phyloP scores from a whole-genome alignment of 208 protist species.

The Polymyxa betae region DNA sequence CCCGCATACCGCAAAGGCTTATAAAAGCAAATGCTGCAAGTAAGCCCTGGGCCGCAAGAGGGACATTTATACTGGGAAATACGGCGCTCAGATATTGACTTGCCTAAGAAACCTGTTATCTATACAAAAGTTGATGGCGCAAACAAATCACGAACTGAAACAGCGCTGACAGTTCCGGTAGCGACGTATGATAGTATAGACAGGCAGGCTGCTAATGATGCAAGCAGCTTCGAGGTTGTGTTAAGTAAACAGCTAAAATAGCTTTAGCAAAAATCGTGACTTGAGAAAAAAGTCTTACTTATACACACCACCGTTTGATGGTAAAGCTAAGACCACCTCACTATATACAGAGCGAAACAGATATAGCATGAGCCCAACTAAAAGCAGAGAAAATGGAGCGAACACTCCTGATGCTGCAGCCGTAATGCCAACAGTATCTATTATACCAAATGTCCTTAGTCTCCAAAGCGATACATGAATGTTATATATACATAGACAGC shows the following conservation, averaged over 20 bases:
- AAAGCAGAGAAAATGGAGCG: conserved; percentile 8
- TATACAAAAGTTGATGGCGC: background rate
- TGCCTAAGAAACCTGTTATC: conserved; percentile 29
- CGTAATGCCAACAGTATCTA: conserved; percentile 15
- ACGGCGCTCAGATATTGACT: conserved; percentile 8
- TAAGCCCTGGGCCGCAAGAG: background rate
- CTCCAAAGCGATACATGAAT: background rate
- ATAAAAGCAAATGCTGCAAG: conserved; percentile 5
- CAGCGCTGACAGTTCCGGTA: conserved; percentile 15
- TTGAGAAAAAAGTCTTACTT: background rate
- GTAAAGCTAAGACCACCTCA: conserved; percentile 39
- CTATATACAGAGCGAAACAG: conserved; percentile 33
- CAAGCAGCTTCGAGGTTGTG: conserved; percentile 35
- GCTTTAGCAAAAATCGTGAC: background rate
- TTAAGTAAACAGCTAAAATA: conserved; percentile 19
- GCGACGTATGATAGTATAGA: conserved; percentile 38
- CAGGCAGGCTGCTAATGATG: conserved; percentile 8
- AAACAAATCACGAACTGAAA: background rate
- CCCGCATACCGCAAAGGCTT: background rate
- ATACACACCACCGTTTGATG: conserved; percentile 22
- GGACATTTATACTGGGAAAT: background rate
- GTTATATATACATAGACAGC: conserved; percentile 29
- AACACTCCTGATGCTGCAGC: background rate
- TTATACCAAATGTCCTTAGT: background rate
- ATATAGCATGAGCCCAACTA: conserved; percentile 31